Evolutionary conservation across 768 basidiomycete genomes (phyloP).

Genomic region (Mycena albidolilacea): DNA sequence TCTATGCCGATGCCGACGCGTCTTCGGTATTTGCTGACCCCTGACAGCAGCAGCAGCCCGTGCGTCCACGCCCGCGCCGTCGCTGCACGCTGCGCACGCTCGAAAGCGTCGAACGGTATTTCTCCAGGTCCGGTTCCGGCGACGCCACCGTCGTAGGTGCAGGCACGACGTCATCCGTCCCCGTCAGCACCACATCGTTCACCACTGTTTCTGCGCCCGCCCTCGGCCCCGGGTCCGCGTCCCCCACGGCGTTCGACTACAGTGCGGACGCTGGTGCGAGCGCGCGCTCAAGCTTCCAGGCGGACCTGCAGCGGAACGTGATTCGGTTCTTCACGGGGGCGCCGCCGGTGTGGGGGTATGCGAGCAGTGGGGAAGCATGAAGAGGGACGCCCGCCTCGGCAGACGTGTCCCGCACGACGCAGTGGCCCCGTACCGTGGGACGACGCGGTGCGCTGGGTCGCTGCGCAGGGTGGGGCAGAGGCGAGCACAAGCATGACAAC

Average conservation of each 20-base stretch:
- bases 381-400: background rate
- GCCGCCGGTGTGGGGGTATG: background rate
- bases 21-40: no score
- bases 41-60: no score
- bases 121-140: background rate
- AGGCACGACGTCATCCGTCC: background rate
- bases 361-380: no score
- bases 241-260: no score
- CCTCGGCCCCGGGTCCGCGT: no score
- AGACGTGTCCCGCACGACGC: background rate
- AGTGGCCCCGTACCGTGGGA: background rate
- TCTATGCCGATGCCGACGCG: no score
- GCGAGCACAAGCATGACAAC: background rate
- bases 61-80: conserved; percentile 1
- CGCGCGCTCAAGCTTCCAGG: conserved; percentile 3
- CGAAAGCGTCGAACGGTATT: conserved; percentile 18
- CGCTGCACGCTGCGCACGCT: conserved; percentile 13
- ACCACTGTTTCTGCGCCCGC: background rate
- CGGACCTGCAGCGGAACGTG: conserved; percentile 4
- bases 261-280: background rate
- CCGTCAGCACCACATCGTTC: no score
- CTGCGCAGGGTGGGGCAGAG: background rate
- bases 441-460: conserved; percentile 11
- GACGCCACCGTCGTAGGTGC: background rate
- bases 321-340: background rate